phyloP scores from a whole-genome alignment of 805 yeast species.

The Cyberlindnera xylosilytica region DNA sequence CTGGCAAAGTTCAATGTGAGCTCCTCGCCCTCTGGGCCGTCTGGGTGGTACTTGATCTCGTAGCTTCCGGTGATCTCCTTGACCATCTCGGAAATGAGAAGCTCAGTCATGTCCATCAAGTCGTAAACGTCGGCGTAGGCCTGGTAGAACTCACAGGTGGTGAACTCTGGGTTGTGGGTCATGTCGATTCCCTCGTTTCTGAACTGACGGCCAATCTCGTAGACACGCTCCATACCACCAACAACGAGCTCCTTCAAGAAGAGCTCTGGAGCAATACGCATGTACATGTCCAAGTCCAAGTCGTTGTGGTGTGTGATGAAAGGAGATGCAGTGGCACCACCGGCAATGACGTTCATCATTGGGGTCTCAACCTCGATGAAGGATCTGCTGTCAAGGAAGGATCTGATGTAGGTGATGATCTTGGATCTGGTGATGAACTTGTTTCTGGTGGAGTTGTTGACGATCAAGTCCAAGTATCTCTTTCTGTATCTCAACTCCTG shows the following conservation, averaged over 20 bases:
- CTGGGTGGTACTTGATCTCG: constrained; percentile 85
- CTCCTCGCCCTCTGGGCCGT: constrained; percentile 82
- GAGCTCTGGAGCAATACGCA: constrained; percentile 98
- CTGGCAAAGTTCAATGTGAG: constrained; percentile 82
- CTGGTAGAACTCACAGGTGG: constrained; percentile 97
- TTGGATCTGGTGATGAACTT: constrained; percentile 85
- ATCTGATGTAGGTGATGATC: constrained; percentile 85
- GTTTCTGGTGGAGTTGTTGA: constrained; percentile 84
- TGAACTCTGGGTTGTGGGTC: constrained; percentile 99
- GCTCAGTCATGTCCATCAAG: constrained; percentile 88
- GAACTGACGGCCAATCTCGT: constrained; percentile 98
- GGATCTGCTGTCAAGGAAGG: constrained; percentile 78
- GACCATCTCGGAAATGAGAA: constrained; percentile 94
- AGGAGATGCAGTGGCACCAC: constrained; percentile 99
- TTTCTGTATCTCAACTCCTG: constrained; percentile 97
- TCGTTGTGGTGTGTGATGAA: constrained; percentile 97
- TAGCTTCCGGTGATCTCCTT: constrained; percentile 91
- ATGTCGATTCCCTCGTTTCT: constrained; percentile 98
- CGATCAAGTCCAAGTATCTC: constrained; percentile 92
- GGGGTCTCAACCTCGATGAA: constrained; percentile 98
- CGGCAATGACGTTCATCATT: constrained; percentile 97
- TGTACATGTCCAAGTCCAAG: constrained; percentile 90
- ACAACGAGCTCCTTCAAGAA: constrained; percentile 95
- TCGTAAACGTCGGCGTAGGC: constrained; percentile 97
- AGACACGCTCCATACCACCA: constrained; percentile 97